These are phyloP conservation scores for Tardiomyces depauwii DNA, from an alignment of 1,139 yeast genomes.

Conservation along the genomic window DNA sequence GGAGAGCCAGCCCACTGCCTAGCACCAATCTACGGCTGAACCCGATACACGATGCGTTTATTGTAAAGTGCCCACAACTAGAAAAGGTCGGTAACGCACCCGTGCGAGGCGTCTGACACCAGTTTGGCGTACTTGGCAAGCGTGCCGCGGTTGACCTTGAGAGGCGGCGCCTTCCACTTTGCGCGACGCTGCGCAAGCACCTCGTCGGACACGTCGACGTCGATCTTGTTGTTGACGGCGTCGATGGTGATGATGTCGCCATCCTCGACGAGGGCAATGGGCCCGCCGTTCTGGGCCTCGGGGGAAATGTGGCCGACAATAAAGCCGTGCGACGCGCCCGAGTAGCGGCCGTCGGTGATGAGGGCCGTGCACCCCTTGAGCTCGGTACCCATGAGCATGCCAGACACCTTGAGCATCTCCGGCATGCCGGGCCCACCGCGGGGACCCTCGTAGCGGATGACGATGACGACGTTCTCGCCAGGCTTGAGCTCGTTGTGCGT, in stretches of 20 bases:
- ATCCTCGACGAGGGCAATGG: slow-evolving; percentile 9
- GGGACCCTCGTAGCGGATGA: slow-evolving; percentile 16
- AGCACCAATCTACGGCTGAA: no score
- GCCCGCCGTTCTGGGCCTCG: slow-evolving; percentile 13
- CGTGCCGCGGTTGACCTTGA: slow-evolving; percentile 76
- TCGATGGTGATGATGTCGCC: slow-evolving; percentile 14
- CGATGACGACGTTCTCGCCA: slow-evolving; percentile 11
- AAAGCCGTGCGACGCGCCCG: slow-evolving; percentile 17
- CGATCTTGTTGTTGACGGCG: slow-evolving; percentile 8
- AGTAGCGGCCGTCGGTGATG: slow-evolving; percentile 16
- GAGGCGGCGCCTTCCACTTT: slow-evolving; percentile 63
- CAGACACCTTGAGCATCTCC: slow-evolving; percentile 16
- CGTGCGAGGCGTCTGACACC: slow-evolving; percentile 76
- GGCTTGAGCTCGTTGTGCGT: slow-evolving; percentile 8
- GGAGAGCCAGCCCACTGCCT: no score
- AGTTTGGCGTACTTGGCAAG: slow-evolving; percentile 63
- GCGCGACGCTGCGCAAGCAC: slow-evolving; percentile 28
- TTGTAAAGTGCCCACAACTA: slow-evolving; percentile 6
- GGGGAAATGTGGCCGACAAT: slow-evolving; percentile 16
- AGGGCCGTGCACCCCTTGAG: slow-evolving; percentile 11
- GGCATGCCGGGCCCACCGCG: slow-evolving; percentile 18
- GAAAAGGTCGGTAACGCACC: slow-evolving; percentile 62
- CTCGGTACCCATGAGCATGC: slow-evolving; percentile 12
- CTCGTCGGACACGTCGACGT: slow-evolving; percentile 9
- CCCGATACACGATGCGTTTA: no score